Evolutionary conservation across 768 basidiomycete species (phyloP), one percentile per base, ranked within the genome.

Genomic region (Lactarius quietus): DNA sequence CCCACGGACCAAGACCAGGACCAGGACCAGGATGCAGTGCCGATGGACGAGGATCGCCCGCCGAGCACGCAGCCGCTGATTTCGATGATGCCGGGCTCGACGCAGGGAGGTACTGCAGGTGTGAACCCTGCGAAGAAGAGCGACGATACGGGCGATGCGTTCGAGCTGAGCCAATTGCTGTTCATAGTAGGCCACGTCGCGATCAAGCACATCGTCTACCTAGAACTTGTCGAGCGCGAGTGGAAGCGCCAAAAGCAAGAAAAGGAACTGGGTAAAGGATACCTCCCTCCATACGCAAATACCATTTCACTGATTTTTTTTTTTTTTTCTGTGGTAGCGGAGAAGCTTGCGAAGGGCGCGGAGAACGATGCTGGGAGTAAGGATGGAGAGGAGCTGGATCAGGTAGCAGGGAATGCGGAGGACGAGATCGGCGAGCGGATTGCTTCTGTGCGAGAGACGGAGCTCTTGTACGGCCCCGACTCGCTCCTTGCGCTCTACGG

Each of bases 401-500:
- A 96, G 71, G 96, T 98, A 12, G 94, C 91, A 9, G 97, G 97
- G 7, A 96, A 95, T 72, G 94, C 94, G 5, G 97, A 99, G 74
- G 97, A 99, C 73, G 97, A 99, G 71, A 96, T 98, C 69, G 97
- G 95, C 17, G 97, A 99, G 64, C 83, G 89, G 10, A 90, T 99
- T 43, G 87, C 89, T 2, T 83, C 78, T 2, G 84, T 97, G 61
- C 81, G 94, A 35, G 97, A 99, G 78, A 82, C 81, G 4, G 95
- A 98, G 75, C 79, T 98, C 55, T 78, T 98, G 17, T 94, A 92
- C 69, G 93, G 95, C 1, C 79, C 86, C 1, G 79, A 89, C 3
- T 94, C 94, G 2, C 76, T 99, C 55, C 76, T 99, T 59, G 86
- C 90, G 1, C 73, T 92, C 7, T 99, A 90, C 68, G 96, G 95